Evolutionary conservation across 2,329 filamentous ascomycete genomes (phyloP).

Genomic region (Xylaria sp.): DNA sequence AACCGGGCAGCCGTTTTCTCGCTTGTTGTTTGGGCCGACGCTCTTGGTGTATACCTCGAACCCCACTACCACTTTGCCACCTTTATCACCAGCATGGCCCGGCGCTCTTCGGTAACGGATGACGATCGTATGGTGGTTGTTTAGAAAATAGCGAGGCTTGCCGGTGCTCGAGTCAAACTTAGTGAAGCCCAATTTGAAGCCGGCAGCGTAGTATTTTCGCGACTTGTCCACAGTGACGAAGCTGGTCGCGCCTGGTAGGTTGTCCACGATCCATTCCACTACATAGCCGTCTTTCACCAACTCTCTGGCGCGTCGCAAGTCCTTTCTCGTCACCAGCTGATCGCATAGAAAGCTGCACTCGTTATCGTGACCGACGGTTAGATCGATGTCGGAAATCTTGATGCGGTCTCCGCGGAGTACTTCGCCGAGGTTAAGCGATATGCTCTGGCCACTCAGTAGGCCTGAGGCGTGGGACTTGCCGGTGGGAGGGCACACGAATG

Average conservation of each 20-base stretch:
- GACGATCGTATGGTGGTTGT: slow-evolving; percentile 90
- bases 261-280: slow-evolving; percentile 94
- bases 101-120: slow-evolving; percentile 80
- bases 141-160: slow-evolving; percentile 76
- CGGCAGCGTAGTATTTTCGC: slow-evolving; percentile 87
- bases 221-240: slow-evolving; percentile 88
- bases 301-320: slow-evolving; percentile 74
- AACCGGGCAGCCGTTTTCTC: slow-evolving; percentile 74
- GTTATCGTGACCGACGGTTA: slow-evolving; percentile 80
- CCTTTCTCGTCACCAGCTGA: slow-evolving; percentile 70
- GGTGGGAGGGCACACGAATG: slow-evolving; percentile 85
- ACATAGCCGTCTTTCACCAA: slow-evolving; percentile 83
- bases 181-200: slow-evolving; percentile 87
- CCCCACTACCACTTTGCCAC: slow-evolving; percentile 83
- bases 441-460: slow-evolving; percentile 78
- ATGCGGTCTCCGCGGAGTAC: slow-evolving; percentile 89
- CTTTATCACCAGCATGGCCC: slow-evolving; percentile 73
- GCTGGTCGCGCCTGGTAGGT: slow-evolving; percentile 87
- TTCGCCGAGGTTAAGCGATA: slow-evolving; percentile 86
- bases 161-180: slow-evolving; percentile 70
- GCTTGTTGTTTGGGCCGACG: slow-evolving; percentile 69
- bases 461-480: slow-evolving; percentile 74
- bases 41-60: slow-evolving; percentile 94
- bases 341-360: slow-evolving; percentile 79
- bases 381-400: slow-evolving; percentile 83